A percentile compares a stretch with the other conserved stretches of the same genome.
These are phyloP conservation scores for Vinca minor DNA, from an alignment of 257 asterid species.

Conservation along the genomic window DNA sequence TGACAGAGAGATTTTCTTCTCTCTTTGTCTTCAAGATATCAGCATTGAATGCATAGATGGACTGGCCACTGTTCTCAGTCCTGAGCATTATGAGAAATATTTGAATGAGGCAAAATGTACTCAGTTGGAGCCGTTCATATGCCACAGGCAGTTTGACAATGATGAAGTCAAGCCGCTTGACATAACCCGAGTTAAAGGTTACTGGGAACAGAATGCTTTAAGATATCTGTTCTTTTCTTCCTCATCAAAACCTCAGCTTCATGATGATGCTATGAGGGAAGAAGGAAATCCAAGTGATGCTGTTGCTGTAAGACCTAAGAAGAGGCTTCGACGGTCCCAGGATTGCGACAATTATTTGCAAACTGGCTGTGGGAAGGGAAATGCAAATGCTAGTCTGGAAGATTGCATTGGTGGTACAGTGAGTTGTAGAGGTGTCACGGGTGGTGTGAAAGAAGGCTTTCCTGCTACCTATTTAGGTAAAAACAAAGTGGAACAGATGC, in stretches of 20 bases:
- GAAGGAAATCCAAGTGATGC: conserved; percentile 24
- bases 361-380: conserved; percentile 19
- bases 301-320: conserved; percentile 41
- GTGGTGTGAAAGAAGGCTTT: conserved; percentile 16
- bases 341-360: conserved; percentile 26
- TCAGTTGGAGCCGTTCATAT: conserved; percentile 54
- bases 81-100: conserved; percentile 57
- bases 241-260: conserved; percentile 11
- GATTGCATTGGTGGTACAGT: conserved; percentile 5
- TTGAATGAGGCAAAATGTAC: conserved; percentile 28
- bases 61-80: conserved; percentile 78
- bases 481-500: conserved; percentile 13
- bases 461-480: conserved; percentile 12
- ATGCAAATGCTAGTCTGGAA: conserved; percentile 17
- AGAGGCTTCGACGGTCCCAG: conserved; percentile 50
- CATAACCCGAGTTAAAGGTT: conserved; percentile 54
- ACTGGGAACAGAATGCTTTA: conserved; percentile 62
- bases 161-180: conserved; percentile 60
- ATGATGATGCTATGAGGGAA: conserved; percentile 22
- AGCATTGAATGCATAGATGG: conserved; percentile 92
- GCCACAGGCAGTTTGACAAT: conserved; percentile 61
- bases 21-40: conserved; percentile 91
- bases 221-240: conserved; percentile 23
- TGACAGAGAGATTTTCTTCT: conserved; percentile 92
- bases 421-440: conserved; percentile 11